Conservation (phyloP, 345 rosid species). For the Hirschfeldia incana region DNA sequence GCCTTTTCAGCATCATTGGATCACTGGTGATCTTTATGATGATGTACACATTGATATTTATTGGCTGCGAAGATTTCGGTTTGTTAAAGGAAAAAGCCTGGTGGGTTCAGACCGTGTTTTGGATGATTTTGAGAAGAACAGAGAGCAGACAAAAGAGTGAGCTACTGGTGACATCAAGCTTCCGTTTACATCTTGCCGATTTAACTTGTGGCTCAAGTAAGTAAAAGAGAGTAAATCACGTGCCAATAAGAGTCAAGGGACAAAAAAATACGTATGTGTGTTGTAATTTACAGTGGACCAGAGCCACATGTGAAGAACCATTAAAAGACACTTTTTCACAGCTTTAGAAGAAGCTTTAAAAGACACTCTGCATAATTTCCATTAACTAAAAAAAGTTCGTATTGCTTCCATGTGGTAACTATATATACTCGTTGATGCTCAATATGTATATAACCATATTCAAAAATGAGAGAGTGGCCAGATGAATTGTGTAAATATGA, state of each 20-base stretch:
- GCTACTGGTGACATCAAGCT: conserved; percentile 1
- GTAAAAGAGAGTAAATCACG: neutral
- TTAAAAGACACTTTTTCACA: conserved; percentile 37
- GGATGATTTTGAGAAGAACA: conserved; percentile 1
- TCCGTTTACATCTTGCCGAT: neutral
- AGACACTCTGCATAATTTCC: too few species aligned
- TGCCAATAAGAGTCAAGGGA: neutral
- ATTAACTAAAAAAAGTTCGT: conserved; percentile 18
- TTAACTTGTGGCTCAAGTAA: too few species aligned
- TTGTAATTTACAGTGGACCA: conserved; percentile 31
- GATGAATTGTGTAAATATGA: too few species aligned
- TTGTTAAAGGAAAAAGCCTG: neutral
- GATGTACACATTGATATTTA: too few species aligned
- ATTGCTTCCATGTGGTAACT: too few species aligned
- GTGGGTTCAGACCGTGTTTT: neutral
- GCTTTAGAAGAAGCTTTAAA: conserved; percentile 9
- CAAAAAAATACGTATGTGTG: conserved; percentile 5
- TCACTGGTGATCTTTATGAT: too few species aligned
- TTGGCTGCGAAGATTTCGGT: neutral
- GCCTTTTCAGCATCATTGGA: too few species aligned
- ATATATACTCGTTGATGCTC: too few species aligned
- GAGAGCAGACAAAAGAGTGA: neutral
- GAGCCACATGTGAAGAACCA: conserved; percentile 34
- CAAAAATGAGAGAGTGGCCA: too few species aligned
- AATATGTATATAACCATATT: too few species aligned